These are phyloP conservation scores for Yamadazyma epiphylla DNA, from an alignment of 1,139 yeast species.

Conservation along the genomic window DNA sequence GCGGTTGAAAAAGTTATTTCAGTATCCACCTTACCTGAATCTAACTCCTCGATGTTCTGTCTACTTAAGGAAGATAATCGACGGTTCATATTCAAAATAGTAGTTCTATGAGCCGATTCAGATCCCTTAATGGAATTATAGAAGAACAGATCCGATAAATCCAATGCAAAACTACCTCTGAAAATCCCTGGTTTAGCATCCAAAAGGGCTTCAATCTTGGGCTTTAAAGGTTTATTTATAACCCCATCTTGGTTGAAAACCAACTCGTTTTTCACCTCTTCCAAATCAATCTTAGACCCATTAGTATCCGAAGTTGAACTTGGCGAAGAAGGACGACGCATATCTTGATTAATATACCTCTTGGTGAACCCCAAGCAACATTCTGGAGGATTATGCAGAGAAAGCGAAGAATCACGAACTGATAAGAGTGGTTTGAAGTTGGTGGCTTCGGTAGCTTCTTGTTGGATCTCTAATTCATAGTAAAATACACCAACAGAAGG, in stretches of 20 bases:
- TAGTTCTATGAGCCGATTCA: constrained; percentile 26
- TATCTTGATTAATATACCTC: constrained; percentile 19
- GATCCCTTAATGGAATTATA: constrained; percentile 34
- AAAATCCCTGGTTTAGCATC: constrained; percentile 35
- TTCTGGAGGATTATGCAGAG: constrained; percentile 30
- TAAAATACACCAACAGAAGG: constrained; percentile 34
- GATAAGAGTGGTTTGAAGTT: constrained; percentile 29
- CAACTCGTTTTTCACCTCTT: constrained; percentile 26
- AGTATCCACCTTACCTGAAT: constrained; percentile 32
- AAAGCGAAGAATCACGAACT: constrained; percentile 32
- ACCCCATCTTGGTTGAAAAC: constrained; percentile 15
- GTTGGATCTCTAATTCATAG: constrained; percentile 35
- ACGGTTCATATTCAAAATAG: constrained; percentile 35
- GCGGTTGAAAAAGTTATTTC: constrained; percentile 34
- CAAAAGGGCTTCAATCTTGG: constrained; percentile 19
- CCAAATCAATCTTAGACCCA: constrained; percentile 26
- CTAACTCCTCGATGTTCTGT: constrained; percentile 23
- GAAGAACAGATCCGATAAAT: constrained; percentile 39
- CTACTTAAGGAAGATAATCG: constrained; percentile 34
- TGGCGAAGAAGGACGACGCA: constrained; percentile 6
- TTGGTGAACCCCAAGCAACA: constrained; percentile 37
- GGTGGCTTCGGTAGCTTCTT: constrained; percentile 27
- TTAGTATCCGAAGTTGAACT: constrained; percentile 1
- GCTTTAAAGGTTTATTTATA: constrained; percentile 12
- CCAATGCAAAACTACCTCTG: constrained; percentile 41